Evolutionary conservation across 2,329 filamentous ascomycete genomes (phyloP), one percentile per base, ranked within the genome.

Genomic region (Microcera coccophila): DNA sequence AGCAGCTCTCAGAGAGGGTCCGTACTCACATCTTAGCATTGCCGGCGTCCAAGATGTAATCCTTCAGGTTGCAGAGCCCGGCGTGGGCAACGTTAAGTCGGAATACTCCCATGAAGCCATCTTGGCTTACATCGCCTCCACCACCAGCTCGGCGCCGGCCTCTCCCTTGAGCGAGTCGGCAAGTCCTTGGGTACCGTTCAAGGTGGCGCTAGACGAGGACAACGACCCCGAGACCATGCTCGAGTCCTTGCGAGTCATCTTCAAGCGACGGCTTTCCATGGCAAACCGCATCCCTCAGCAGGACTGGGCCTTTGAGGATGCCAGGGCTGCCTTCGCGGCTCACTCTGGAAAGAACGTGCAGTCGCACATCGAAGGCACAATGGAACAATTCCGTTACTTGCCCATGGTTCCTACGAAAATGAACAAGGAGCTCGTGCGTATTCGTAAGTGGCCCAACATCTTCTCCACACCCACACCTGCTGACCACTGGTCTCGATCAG

Each of bases 341-440:
- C 39, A 44, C 14, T 40, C 42, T 1, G 42, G 41, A 7, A 48
- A 50, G 12, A 59, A 54, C 17, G 18, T 55, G 8, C 39, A 52
- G 21, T 36, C 37, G 9, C 58, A 55, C 12, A 50, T 59, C 17
- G 62, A 50, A 38, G 54, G 44, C 17, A 52, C 58, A 2, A 57
- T 62, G 22, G 64, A 69, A 28, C 67, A 69, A 20, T 45, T 73
- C 21, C 55, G 64, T 8, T 64, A 65, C 19, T 53, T 74, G 15
- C 70, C 71, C 4, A 66, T 72, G 54, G 62, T 58, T 3, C 63
- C 66, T 9, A 71, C 68, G 14, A 62, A 62, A 37, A 60, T 71
- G 37, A 72, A 75, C 40, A 65, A 66, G 26, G 73, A 76, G 41
- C 63, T 78, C n/a, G 61, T 75, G 15, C 63, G 68, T 37, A 66